Conservation (phyloP, 2,329 filamentous ascomycete genomes). For the Scopulariopsis brevicaulis region DNA sequence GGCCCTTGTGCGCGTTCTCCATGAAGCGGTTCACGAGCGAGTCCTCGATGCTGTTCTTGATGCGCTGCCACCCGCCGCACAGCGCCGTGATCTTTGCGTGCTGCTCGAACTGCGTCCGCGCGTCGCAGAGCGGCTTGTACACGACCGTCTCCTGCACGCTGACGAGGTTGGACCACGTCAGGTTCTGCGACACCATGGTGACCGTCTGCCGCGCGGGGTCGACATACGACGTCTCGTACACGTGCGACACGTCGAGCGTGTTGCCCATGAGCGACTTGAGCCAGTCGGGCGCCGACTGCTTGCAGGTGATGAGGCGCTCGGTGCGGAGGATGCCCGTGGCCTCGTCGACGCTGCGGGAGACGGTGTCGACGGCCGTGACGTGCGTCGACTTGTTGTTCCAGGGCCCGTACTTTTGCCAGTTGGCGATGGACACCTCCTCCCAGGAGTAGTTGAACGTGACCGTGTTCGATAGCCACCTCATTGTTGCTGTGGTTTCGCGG, state of each 20-base stretch:
- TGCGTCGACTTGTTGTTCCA: constrained; percentile 99
- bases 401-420: constrained; percentile 97
- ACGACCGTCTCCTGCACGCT: constrained; percentile 87
- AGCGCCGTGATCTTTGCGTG: constrained; percentile 87
- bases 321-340: constrained; percentile 48
- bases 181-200: constrained; percentile 92
- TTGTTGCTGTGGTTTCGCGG: constrained; percentile 23
- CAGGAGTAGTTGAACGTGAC: constrained; percentile 96
- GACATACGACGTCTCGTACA: constrained; percentile 94
- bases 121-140: constrained; percentile 51
- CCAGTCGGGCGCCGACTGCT: constrained; percentile 62
- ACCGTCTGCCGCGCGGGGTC: constrained; percentile 74
- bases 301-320: constrained; percentile 51
- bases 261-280: constrained; percentile 65
- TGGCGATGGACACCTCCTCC: constrained; percentile 94
- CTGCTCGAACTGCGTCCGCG: constrained; percentile 70
- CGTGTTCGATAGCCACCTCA: constrained; percentile 91
- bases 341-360: constrained; percentile 55
- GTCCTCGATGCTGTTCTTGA: constrained; percentile 94
- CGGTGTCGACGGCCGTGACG: constrained; percentile 88
- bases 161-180: constrained; percentile 85
- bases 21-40: constrained; percentile 78
- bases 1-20: constrained; percentile 83
- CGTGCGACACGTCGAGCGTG: constrained; percentile 68
- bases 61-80: constrained; percentile 93